A percentile compares a stretch with the other conserved stretches of the same genome.
Evolutionary conservation across 345 rosid species (phyloP).

Genomic region (Lepidium sativum): DNA sequence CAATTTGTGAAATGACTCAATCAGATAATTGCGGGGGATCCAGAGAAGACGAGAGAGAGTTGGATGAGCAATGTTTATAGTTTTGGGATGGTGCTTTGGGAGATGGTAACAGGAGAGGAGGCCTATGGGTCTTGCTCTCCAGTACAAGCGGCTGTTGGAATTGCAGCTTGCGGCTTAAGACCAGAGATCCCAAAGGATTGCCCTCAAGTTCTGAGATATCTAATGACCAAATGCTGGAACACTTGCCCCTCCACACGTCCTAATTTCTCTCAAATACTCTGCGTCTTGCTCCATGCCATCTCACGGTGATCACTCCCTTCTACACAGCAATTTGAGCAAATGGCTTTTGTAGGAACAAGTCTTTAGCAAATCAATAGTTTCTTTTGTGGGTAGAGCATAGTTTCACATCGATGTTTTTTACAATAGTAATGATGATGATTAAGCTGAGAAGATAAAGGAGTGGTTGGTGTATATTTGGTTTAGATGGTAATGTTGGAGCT

Average conservation of each 20-base stretch:
- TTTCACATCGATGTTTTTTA: background rate
- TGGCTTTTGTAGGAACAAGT: background rate
- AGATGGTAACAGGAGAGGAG: slow-evolving; percentile 89
- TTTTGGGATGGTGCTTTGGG: slow-evolving; percentile 95
- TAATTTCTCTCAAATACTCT: slow-evolving; percentile 58
- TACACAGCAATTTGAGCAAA: background rate
- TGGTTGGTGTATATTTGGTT: background rate
- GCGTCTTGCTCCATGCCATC: slow-evolving; percentile 41
- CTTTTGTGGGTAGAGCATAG: background rate
- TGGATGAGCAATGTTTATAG: slow-evolving; percentile 97
- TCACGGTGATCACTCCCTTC: slow-evolving; percentile 21
- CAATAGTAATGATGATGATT: background rate
- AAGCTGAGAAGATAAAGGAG: background rate
- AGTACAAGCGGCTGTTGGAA: slow-evolving; percentile 93
- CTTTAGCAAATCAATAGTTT: background rate
- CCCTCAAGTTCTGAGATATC: slow-evolving; percentile 58
- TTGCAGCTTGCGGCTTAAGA: slow-evolving; percentile 91
- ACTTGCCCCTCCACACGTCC: slow-evolving; percentile 71
- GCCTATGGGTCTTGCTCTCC: slow-evolving; percentile 88
- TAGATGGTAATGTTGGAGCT: background rate
- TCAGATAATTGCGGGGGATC: slow-evolving; percentile 94
- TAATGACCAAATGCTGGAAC: slow-evolving; percentile 93
- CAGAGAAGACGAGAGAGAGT: slow-evolving; percentile 78
- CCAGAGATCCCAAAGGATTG: slow-evolving; percentile 96
- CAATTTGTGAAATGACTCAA: slow-evolving; percentile 16